Percentiles rank a stretch among this genome's conserved stretches.
Conservation (phyloP, 2,329 filamentous ascomycete species). For the Hyphodiscus sp. region DNA sequence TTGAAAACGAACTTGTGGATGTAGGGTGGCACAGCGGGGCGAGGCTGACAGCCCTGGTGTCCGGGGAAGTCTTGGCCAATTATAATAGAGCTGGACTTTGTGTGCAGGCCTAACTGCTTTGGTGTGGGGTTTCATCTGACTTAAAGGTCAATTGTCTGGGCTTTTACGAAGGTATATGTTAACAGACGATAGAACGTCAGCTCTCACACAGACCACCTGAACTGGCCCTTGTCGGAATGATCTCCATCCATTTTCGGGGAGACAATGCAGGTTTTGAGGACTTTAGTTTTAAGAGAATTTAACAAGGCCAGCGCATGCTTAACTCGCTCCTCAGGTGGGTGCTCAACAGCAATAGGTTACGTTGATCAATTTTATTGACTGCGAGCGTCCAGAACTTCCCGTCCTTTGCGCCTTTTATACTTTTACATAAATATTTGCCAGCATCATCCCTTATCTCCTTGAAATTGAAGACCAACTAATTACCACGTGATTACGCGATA, state of each 20-base stretch:
- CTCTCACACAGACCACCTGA: background rate
- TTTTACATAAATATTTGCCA: background rate
- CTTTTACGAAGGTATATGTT: too few species aligned
- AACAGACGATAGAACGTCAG: background rate
- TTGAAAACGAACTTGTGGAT: background rate
- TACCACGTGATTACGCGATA: slow-evolving; percentile 11
- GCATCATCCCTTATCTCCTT: background rate
- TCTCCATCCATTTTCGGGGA: background rate
- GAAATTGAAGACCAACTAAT: background rate
- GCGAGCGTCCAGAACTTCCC: background rate
- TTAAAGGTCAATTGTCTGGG: too few species aligned
- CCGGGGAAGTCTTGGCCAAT: background rate
- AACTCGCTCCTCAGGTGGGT: background rate
- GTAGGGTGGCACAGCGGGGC: background rate
- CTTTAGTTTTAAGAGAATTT: background rate
- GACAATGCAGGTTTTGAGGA: background rate
- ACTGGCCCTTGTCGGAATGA: background rate
- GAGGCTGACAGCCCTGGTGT: background rate
- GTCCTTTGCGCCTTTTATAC: background rate
- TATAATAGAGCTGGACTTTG: background rate
- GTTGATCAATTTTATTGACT: background rate
- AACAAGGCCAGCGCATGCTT: background rate
- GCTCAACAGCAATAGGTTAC: background rate
- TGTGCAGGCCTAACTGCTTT: background rate
- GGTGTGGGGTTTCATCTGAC: too few species aligned